Conservation (phyloP, 2,329 filamentous ascomycete species). For the Stachybotrys elegans region DNA sequence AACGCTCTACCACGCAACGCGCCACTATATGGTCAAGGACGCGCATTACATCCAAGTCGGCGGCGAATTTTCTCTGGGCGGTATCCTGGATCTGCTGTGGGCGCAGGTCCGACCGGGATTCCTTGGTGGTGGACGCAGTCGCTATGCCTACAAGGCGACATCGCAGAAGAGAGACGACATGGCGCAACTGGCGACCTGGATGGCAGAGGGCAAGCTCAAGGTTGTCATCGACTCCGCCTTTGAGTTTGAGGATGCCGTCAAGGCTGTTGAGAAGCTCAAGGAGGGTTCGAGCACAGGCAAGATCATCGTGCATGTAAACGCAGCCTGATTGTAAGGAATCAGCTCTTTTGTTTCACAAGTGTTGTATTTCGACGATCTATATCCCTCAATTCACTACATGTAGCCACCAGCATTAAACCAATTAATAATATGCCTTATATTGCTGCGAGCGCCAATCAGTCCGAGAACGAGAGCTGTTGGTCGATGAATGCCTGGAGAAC, state of each 20-base stretch:
- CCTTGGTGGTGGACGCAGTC: constrained; percentile 34
- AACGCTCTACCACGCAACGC: constrained; percentile 47
- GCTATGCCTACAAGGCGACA: constrained; percentile 33
- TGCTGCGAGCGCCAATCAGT: too few species aligned
- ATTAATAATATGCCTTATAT: too few species aligned
- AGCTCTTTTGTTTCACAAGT: too few species aligned
- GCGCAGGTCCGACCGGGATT: constrained; percentile 25
- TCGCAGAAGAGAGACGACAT: constrained; percentile 41
- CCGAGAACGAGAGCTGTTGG: too few species aligned
- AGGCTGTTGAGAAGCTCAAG: constrained; percentile 55
- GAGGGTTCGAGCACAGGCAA: constrained; percentile 56
- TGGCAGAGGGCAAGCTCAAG: constrained; percentile 53
- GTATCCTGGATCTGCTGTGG: constrained; percentile 15
- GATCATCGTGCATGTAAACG: constrained; percentile 42
- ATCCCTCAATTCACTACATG: too few species aligned
- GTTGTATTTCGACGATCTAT: too few species aligned
- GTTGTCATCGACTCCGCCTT: constrained; percentile 50
- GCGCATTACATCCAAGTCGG: constrained; percentile 50
- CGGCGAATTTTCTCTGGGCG: constrained; percentile 24
- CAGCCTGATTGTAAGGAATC: too few species aligned
- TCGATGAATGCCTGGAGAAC: too few species aligned
- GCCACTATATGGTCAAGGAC: constrained; percentile 41
- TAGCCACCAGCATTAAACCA: too few species aligned
- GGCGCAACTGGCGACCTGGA: constrained; percentile 45
- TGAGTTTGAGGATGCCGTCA: constrained; percentile 48